phyloP scores from a whole-genome alignment of 1,284 basidiomycete species.

The Tranzscheliella williamsii region DNA sequence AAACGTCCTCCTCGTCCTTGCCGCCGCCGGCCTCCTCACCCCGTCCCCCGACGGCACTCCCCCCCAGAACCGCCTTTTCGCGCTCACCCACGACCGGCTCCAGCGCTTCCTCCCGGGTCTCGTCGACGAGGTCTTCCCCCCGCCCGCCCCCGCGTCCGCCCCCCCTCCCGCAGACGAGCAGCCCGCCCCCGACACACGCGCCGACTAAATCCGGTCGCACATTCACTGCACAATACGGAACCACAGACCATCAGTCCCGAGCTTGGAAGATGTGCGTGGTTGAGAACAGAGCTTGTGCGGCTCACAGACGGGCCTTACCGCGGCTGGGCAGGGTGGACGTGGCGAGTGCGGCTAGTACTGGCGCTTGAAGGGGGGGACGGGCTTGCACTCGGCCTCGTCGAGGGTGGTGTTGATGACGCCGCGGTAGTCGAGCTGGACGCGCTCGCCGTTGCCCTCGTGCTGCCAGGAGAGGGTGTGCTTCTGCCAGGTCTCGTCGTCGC shows the following conservation, averaged over 20 bases:
- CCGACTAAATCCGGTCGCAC: too few relatives aligned
- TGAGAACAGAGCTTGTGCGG: too few relatives aligned
- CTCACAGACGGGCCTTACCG: too few relatives aligned
- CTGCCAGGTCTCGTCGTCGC: conserved; percentile 72
- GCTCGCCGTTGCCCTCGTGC: conserved; percentile 64
- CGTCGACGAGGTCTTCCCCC: conserved; percentile 47
- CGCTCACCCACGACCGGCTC: conserved; percentile 32
- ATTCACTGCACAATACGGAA: too few relatives aligned
- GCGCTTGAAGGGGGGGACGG: conserved; percentile 58
- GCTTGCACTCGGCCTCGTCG: conserved; percentile 91
- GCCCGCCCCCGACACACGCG: too few relatives aligned
- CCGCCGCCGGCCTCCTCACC: conserved; percentile 75
- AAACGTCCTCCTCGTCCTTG: conserved; percentile 95
- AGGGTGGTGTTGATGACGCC: conserved; percentile 81
- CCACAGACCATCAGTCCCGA: too few relatives aligned
- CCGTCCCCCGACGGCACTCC: not conserved
- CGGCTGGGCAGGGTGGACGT: too few relatives aligned
- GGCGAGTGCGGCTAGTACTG: too few relatives aligned
- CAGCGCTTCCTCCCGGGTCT: conserved; percentile 46
- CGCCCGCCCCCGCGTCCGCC: too few relatives aligned
- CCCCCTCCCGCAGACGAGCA: too few relatives aligned
- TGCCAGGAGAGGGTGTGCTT: conserved; percentile 55
- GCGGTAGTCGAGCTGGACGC: conserved; percentile 89
- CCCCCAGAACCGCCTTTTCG: conserved; percentile 29
- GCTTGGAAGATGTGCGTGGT: too few relatives aligned